Evolutionary conservation across 2,329 filamentous ascomycete genomes (phyloP).

Genomic region (Zymoseptoria ardabiliae): DNA sequence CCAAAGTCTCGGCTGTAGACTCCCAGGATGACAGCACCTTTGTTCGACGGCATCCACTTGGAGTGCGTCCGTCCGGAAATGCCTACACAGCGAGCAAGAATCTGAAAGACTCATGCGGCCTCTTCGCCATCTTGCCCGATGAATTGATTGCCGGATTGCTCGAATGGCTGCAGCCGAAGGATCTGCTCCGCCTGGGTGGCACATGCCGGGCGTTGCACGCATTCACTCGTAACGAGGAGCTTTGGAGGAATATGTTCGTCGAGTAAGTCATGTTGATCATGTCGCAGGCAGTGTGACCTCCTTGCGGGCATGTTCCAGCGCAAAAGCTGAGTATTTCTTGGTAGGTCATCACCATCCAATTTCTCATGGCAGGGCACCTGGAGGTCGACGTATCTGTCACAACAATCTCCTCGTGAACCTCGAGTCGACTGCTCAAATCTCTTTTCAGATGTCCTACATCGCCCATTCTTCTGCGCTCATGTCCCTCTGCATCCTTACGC

Average conservation of each 20-base stretch:
- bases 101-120: conserved; percentile 59
- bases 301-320: neutral
- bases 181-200: conserved; percentile 59
- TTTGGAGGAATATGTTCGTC: conserved; percentile 82
- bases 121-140: conserved; percentile 65
- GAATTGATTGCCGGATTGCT: conserved; percentile 69
- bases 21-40: conserved; percentile 32
- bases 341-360: conserved; percentile 37
- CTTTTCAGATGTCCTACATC: conserved; percentile 83
- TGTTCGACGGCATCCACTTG: conserved; percentile 71
- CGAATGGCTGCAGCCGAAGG: conserved; percentile 61
- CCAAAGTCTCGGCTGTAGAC: conserved; percentile 6
- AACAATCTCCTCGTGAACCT: conserved; percentile 47
- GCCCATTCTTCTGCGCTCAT: conserved; percentile 83
- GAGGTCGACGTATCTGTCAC: conserved; percentile 67
- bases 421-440: conserved; percentile 66
- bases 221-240: conserved; percentile 72
- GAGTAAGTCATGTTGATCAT: conserved; percentile 54
- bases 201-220: conserved; percentile 84
- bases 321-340: conserved; percentile 21
- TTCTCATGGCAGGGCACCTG: conserved; percentile 75
- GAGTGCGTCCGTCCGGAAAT: conserved; percentile 82
- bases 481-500: conserved; percentile 60
- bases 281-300: neutral
- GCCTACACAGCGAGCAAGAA: conserved; percentile 59